These are phyloP conservation scores for Scheffersomyces illinoinensis DNA, from an alignment of 1,139 yeast species.

Conservation along the genomic window DNA sequence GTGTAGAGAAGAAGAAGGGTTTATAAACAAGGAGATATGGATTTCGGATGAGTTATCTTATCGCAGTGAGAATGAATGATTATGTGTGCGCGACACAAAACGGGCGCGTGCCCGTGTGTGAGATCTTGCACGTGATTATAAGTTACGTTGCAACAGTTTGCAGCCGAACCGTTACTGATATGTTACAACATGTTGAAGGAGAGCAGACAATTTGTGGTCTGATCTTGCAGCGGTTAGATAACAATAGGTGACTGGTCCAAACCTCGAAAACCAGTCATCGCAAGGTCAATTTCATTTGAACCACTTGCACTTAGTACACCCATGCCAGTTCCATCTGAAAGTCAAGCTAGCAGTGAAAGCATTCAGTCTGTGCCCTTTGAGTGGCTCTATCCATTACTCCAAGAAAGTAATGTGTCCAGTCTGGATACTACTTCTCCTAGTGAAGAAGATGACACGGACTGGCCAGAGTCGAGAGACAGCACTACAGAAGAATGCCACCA, in stretches of 20 bases:
- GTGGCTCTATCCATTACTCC: background rate
- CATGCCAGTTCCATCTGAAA: background rate
- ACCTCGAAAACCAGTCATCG: no score
- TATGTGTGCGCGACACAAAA: background rate
- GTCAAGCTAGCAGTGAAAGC: background rate
- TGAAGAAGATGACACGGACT: background rate
- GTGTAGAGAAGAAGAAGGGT: background rate
- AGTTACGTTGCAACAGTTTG: background rate
- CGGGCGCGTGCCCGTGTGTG: background rate
- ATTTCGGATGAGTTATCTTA: background rate
- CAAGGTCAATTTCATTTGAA: no score
- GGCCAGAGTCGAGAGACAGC: background rate
- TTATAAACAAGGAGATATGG: background rate
- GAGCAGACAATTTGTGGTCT: background rate
- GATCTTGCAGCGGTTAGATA: no score
- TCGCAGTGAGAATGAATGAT: constrained; percentile 1
- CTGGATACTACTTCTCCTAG: background rate
- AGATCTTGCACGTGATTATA: background rate
- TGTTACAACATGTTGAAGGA: background rate
- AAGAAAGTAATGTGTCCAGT: background rate
- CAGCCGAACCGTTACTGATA: background rate
- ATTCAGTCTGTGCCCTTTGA: background rate
- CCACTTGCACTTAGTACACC: no score
- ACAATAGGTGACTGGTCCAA: background rate
- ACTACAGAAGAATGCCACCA: background rate